Evolutionary conservation across 2,329 filamentous ascomycete species (phyloP).

Genomic region (Sphaerostilbella broomeana): DNA sequence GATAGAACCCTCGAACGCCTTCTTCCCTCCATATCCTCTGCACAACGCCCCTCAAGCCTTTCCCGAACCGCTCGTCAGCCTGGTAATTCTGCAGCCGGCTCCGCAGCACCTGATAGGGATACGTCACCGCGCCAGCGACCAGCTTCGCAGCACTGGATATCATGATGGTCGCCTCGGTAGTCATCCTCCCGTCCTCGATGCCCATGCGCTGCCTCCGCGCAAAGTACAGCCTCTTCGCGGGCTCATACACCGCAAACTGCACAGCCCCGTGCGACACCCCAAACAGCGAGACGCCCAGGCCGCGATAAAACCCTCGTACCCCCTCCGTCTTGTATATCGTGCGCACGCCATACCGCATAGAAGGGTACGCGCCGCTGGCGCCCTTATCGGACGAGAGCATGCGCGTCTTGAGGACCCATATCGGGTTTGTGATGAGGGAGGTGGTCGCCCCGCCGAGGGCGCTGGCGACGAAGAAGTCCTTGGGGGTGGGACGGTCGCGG

Average conservation of each 20-base stretch:
- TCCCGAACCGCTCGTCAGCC: conserved; percentile 66
- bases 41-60: conserved; percentile 63
- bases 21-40: conserved; percentile 71
- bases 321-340: conserved; percentile 68
- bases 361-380: conserved; percentile 71
- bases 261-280: conserved; percentile 89
- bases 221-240: conserved; percentile 51
- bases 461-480: conserved; percentile 77
- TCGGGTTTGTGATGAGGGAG: conserved; percentile 80
- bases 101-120: conserved; percentile 90
- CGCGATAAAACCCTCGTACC: conserved; percentile 75
- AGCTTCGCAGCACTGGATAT: conserved; percentile 79
- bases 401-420: conserved; percentile 97
- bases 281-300: conserved; percentile 72
- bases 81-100: conserved; percentile 86
- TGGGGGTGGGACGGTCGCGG: conserved; percentile 33
- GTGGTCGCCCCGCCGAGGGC: conserved; percentile 65
- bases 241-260: conserved; percentile 93
- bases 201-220: conserved; percentile 28
- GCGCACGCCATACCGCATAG: conserved; percentile 63
- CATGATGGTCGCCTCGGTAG: conserved; percentile 70
- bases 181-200: conserved; percentile 34
- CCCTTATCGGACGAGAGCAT: conserved; percentile 82
- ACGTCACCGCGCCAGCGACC: conserved; percentile 82
- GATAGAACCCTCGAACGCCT: conserved; percentile 80